A percentile compares a stretch with the other conserved stretches of the same genome.
Evolutionary conservation across 2,329 filamentous ascomycete genomes (phyloP).

Genomic region (Aureobasidium sp.): DNA sequence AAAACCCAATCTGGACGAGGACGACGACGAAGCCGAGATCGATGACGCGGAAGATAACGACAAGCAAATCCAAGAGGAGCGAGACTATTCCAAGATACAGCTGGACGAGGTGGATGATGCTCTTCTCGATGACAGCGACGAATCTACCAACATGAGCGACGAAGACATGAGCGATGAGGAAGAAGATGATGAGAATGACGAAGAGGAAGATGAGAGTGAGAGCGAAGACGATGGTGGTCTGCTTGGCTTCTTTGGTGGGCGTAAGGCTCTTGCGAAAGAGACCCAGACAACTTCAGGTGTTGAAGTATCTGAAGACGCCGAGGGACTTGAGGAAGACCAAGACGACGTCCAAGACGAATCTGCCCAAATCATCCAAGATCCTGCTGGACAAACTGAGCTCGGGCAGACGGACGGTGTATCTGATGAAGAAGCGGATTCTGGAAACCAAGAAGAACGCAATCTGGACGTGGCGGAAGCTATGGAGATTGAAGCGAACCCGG

Average conservation of each 20-base stretch:
- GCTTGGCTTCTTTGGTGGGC: conserved; percentile 22
- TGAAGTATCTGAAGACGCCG: conserved; percentile 20
- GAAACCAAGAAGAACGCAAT: background rate
- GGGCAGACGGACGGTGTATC: background rate
- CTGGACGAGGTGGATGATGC: conserved; percentile 32
- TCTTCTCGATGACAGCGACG: conserved; percentile 32
- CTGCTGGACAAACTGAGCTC: background rate
- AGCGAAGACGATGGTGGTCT: conserved; percentile 16
- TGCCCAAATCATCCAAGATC: background rate
- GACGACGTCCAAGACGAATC: background rate
- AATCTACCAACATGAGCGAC: conserved; percentile 31
- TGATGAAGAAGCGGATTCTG: background rate
- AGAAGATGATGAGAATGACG: conserved; percentile 22
- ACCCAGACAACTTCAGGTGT: conserved; percentile 22
- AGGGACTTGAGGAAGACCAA: conserved; percentile 15
- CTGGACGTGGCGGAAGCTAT: background rate
- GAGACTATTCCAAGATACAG: conserved; percentile 24
- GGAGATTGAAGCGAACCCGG: background rate
- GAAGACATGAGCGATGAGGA: conserved; percentile 28
- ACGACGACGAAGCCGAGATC: background rate
- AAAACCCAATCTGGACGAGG: background rate
- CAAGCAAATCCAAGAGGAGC: background rate
- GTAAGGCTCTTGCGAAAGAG: conserved; percentile 17
- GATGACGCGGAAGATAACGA: conserved; percentile 1
- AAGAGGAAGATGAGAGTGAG: conserved; percentile 17